Evolutionary conservation across 352 stramenopile species (phyloP), one percentile per base, ranked within the genome.

Genomic region (Phytophthora ramorum): DNA sequence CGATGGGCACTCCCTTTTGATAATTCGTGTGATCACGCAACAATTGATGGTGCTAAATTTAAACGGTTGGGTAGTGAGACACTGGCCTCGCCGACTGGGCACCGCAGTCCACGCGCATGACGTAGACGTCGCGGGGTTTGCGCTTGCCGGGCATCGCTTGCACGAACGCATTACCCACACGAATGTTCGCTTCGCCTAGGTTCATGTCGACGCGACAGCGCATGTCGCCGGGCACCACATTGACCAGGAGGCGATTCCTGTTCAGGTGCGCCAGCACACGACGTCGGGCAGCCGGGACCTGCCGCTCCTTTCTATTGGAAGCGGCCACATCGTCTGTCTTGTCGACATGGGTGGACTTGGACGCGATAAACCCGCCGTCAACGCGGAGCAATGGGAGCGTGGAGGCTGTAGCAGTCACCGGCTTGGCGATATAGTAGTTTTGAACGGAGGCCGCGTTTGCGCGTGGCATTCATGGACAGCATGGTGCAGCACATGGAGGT

Each of bases 41-140:
- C 2, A 6, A 28, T 28, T 28, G 24, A 5, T 28, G 24, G 24
- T 5, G 24, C 24, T 28, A 28, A 28, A 28, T 5, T 28, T 28
- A 28, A 5, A 28, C 24, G 3, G 24, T 28, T 28, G 24, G 5
- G 24, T 28, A 5, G 24, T 5, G 24, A 28, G 5, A 28, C 24
- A 28, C 24, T 5, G 24, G 5, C 24, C 24, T 8, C 28, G 55
- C 47, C 20, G 56, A 78, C 16, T 71, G 65, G 5, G 60, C 45
- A 6, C 73, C 66, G 52, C 85, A 92, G 69, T 95, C 87, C 24
- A 95, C 79, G 20, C 87, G 84, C 16, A 95, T 73, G 26, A 95
- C 73, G 65, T 93, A 95, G 37, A 87, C 75, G 51, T 95, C 87
- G 17, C 81, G 61, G 0, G 67, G 55, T 54, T 91, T 87, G 41